These are phyloP conservation scores for Tricholoma saponaceum DNA, from an alignment of 768 basidiomycete genomes.

Conservation along the genomic window DNA sequence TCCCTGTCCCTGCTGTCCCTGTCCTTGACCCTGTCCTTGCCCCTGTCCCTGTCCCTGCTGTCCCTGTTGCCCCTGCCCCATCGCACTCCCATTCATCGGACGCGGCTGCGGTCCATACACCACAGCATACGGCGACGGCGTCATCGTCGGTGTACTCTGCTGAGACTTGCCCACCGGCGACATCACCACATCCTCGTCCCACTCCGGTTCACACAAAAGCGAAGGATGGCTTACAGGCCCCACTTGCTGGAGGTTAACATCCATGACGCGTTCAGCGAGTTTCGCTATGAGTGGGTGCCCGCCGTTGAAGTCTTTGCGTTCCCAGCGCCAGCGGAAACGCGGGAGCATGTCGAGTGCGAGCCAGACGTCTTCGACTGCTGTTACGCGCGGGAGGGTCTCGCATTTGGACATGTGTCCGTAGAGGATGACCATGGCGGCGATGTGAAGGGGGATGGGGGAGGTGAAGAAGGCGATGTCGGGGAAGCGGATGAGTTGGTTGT, in stretches of 20 bases:
- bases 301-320: conserved; percentile 75
- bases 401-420: conserved; percentile 84
- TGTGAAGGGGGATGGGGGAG: conserved; percentile 84
- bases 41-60: background rate
- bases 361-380: conserved; percentile 80
- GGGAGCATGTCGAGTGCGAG: conserved; percentile 87
- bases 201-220: conserved; percentile 48
- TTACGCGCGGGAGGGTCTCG: conserved; percentile 56
- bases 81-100: conserved; percentile 26
- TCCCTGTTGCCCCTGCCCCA: conserved; percentile 12
- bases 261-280: conserved; percentile 78
- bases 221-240: conserved; percentile 40
- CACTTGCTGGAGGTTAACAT: conserved; percentile 63
- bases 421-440: conserved; percentile 88
- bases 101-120: conserved; percentile 36
- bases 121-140: conserved; percentile 27
- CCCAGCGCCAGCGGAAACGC: conserved; percentile 90
- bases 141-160: conserved; percentile 39
- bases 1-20: background rate
- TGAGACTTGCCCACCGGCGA: conserved; percentile 34
- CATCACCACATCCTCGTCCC: conserved; percentile 41
- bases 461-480: conserved; percentile 88
- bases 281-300: conserved; percentile 82
- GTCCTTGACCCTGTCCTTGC: background rate
- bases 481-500: conserved; percentile 79